Percentiles rank a stretch among this genome's conserved stretches.
phyloP scores from a whole-genome alignment of 2,329 filamentous ascomycete genomes.

The Neopestalotiopsis clavispora region DNA sequence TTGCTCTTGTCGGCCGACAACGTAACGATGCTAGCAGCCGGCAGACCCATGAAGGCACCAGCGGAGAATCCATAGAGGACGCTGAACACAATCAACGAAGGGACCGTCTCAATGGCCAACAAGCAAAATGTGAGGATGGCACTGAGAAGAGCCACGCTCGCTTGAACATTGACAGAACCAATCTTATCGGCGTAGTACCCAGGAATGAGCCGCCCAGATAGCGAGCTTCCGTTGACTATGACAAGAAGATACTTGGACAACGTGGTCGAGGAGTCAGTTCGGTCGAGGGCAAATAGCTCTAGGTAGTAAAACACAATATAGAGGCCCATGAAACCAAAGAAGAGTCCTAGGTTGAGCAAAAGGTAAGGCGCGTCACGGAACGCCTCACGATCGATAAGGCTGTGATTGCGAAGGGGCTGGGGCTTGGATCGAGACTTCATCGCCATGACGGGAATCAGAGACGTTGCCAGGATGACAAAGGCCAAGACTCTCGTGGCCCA shows the following conservation, averaged over 20 bases:
- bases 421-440: conserved; percentile 31
- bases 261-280: conserved; percentile 16
- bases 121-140: conserved; percentile 36
- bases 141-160: conserved; percentile 30
- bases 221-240: conserved; percentile 40
- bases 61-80: conserved; percentile 42
- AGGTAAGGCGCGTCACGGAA: conserved; percentile 35
- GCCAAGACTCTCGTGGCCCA: conserved; percentile 53
- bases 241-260: conserved; percentile 36
- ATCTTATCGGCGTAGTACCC: conserved; percentile 38
- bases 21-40: conserved; percentile 32
- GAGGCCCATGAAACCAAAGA: conserved; percentile 39
- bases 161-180: conserved; percentile 36
- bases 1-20: conserved; percentile 26
- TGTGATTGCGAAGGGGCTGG: conserved; percentile 26
- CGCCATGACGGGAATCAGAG: conserved; percentile 30
- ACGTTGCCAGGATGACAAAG: conserved; percentile 40
- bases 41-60: conserved; percentile 38
- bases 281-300: conserved; percentile 24
- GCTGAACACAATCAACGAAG: conserved; percentile 34
- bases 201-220: conserved; percentile 42
- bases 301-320: conserved; percentile 44
- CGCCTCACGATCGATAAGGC: conserved; percentile 32
- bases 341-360: conserved; percentile 27
- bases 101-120: conserved; percentile 29